Evolutionary conservation across 352 stramenopile species (phyloP).

Genomic region (Elongisporangium prolatum): DNA sequence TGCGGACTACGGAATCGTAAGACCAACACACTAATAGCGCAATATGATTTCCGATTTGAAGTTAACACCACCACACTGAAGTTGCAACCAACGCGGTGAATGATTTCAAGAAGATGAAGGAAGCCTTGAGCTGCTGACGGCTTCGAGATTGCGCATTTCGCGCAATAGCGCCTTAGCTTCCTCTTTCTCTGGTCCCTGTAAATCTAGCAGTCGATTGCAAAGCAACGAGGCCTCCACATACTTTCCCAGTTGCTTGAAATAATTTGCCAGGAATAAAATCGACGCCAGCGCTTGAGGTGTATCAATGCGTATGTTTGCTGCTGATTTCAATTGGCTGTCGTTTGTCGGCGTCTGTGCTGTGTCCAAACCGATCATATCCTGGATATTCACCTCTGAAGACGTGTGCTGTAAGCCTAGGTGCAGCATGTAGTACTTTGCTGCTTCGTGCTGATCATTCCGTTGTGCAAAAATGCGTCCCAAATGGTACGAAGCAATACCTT

Average conservation of each 20-base stretch:
- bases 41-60: too few relatives aligned
- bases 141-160: slow-evolving; percentile 70
- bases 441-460: slow-evolving; percentile 45
- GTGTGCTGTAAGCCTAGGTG: slow-evolving; percentile 38
- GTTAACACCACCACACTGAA: too few relatives aligned
- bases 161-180: slow-evolving; percentile 76
- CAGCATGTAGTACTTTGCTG: slow-evolving; percentile 70
- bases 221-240: slow-evolving; percentile 57
- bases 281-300: slow-evolving; percentile 54
- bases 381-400: neutral
- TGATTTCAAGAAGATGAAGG: slow-evolving; percentile 15
- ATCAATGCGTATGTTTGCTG: slow-evolving; percentile 48
- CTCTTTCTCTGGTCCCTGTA: slow-evolving; percentile 77
- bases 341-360: slow-evolving; percentile 1
- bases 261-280: slow-evolving; percentile 78
- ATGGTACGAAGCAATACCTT: slow-evolving; percentile 71
- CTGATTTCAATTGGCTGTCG: slow-evolving; percentile 7
- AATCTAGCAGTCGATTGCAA: slow-evolving; percentile 73
- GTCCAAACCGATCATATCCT: neutral
- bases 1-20: neutral
- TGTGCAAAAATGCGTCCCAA: slow-evolving; percentile 52
- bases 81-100: too few relatives aligned
- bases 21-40: neutral
- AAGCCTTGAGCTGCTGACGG: slow-evolving; percentile 16
- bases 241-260: slow-evolving; percentile 67